Conservation (phyloP, 2,329 filamentous ascomycete genomes). For the Pseudogymnoascus destructans region DNA sequence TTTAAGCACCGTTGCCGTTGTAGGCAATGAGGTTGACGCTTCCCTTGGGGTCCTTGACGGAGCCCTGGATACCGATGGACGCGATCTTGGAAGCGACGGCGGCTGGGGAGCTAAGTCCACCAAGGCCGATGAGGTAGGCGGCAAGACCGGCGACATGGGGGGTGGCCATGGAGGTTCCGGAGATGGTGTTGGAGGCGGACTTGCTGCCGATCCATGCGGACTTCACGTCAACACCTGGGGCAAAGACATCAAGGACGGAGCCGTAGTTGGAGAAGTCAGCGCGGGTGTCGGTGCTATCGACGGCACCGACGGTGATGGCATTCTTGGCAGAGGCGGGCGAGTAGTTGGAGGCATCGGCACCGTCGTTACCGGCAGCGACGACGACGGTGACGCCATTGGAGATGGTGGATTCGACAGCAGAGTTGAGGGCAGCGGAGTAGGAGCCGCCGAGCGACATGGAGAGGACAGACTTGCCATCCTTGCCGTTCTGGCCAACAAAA, state of each 20-base stretch:
- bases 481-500: constrained; percentile 25
- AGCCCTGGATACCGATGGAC: constrained; percentile 30
- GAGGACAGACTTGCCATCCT: constrained; percentile 32
- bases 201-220: constrained; percentile 35
- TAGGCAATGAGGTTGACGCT: constrained; percentile 42
- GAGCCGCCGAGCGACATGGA: constrained; percentile 42
- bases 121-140: constrained; percentile 40
- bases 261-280: constrained; percentile 40
- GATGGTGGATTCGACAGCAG: constrained; percentile 35
- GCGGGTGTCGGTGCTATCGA: constrained; percentile 28
- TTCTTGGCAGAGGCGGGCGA: constrained; percentile 37
- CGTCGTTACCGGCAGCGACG: constrained; percentile 42
- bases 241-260: constrained; percentile 36
- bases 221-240: constrained; percentile 34
- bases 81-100: constrained; percentile 36
- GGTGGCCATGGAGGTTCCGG: constrained; percentile 49
- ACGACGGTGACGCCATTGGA: constrained; percentile 36
- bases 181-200: constrained; percentile 36
- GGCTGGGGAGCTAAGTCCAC: constrained; percentile 32
- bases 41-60: constrained; percentile 30
- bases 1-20: constrained; percentile 34
- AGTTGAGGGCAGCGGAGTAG: constrained; percentile 35
- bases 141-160: constrained; percentile 50
- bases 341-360: constrained; percentile 28
- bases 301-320: constrained; percentile 42